A percentile compares a stretch with the other conserved stretches of the same genome.
These are phyloP conservation scores for Pseudogymnoascus sp. DNA, from an alignment of 2,329 filamentous ascomycete species.

Conservation along the genomic window DNA sequence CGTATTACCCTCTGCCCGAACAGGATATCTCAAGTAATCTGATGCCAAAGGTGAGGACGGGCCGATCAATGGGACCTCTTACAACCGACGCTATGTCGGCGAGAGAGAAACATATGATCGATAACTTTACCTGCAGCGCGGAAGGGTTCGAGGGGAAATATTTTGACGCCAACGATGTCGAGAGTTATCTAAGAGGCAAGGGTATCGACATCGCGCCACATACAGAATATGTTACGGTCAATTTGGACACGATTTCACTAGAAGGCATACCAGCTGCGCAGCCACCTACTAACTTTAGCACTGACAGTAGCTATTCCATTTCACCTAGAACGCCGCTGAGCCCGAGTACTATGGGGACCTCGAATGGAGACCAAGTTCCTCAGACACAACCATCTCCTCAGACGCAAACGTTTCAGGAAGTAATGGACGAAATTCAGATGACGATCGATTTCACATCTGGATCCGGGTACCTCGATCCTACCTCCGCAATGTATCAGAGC, in stretches of 20 bases:
- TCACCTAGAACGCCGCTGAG: background rate
- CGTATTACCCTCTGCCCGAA: conserved; percentile 44
- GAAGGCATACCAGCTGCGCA: background rate
- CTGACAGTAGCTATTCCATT: background rate
- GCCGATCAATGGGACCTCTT: conserved; percentile 43
- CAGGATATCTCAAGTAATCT: conserved; percentile 20
- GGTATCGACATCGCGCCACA: conserved; percentile 54
- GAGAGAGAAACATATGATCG: conserved; percentile 36
- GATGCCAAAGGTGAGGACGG: conserved; percentile 25
- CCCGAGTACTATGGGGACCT: background rate
- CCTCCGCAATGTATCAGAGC: background rate
- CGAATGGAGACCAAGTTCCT: background rate
- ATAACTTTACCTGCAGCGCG: conserved; percentile 43
- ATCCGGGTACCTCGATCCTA: background rate
- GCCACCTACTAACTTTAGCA: background rate
- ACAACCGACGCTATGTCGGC: conserved; percentile 31
- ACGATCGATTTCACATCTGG: background rate
- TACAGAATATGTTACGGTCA: conserved; percentile 51
- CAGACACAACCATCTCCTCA: background rate
- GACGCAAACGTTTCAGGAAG: background rate
- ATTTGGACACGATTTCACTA: conserved; percentile 37
- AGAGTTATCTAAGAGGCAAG: conserved; percentile 59
- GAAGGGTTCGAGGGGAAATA: conserved; percentile 65
- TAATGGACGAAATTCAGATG: conserved; percentile 5
- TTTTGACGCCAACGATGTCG: conserved; percentile 69